Evolutionary conservation across 805 yeast genomes (phyloP), one percentile per base, ranked within the genome.

Genomic region (Ogataea henricii): DNA sequence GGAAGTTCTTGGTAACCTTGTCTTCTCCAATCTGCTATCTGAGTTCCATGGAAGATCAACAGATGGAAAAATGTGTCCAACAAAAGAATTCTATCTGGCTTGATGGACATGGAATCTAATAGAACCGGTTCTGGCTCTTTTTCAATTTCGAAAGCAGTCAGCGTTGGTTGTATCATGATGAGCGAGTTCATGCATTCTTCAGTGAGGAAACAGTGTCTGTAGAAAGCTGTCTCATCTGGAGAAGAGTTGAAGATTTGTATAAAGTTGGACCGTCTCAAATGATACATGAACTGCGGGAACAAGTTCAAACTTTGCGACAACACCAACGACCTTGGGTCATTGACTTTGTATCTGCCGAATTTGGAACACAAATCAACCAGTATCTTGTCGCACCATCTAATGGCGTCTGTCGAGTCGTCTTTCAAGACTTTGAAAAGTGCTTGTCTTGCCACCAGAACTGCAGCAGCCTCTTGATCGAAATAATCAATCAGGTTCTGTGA

Each of bases 61-160:
- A 84, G 76, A 55, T 83, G 89, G 77, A 84, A 83, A 61, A 82
- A 83, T 3, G 88, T 81, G 57, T 83, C 89, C 46, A 83, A 68
- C 23, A 83, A 67, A 45, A 84, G 67, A 17, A 84, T 80, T 47
- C 78, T 71, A 48, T 74, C 76, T 8, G 81, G 81, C 18, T 79
- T 76, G 40, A 83, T 74, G 2, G 89, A 83, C 46, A 78, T 59
- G 12, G 87, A 81, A 62, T 83, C 89, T 47, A 83, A 67, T 30
- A 83, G 67, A 1, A 83, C 89, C 1, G 87, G 82, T 45, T 73
- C 77, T 1, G 87, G 86, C 46, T 82, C 87, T 33, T 64, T 65
- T 10, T 79, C 81, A 42, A 79, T 62, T 50, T 78, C 82, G 61
- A 77, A 83, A 10, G 83, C 69, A 3, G 83, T 75, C 57, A 83